These are phyloP conservation scores for Priceomyces medius DNA, from an alignment of 805 yeast genomes.

Conservation along the genomic window DNA sequence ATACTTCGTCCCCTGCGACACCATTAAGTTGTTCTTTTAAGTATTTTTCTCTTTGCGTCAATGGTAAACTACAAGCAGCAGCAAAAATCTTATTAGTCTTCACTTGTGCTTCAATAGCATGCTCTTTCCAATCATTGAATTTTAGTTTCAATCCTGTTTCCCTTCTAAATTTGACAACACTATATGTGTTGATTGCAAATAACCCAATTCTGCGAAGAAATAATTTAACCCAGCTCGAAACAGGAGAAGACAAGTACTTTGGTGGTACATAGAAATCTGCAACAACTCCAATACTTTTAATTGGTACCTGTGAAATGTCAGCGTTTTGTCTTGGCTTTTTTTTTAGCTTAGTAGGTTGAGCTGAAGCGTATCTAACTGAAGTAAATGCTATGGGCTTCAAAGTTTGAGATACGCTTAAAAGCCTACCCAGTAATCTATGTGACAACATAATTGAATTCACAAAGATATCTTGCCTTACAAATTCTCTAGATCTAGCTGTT, in stretches of 20 bases:
- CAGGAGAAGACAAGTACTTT: constrained; percentile 20
- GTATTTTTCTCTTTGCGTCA: constrained; percentile 38
- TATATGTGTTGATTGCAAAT: constrained; percentile 64
- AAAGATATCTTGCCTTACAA: too few relatives aligned
- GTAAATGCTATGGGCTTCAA: background rate
- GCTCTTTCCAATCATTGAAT: constrained; percentile 83
- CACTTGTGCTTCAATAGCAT: constrained; percentile 73
- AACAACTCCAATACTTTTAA: constrained; percentile 39
- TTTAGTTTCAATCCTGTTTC: constrained; percentile 44
- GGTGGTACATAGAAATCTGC: constrained; percentile 47
- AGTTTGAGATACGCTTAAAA: background rate
- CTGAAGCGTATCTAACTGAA: background rate
- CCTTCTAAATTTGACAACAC: constrained; percentile 45
- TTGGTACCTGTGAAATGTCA: constrained; percentile 38
- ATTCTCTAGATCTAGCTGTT: too few relatives aligned
- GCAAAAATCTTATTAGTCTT: constrained; percentile 84
- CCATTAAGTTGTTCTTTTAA: constrained; percentile 41
- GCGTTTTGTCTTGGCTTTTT: constrained; percentile 19
- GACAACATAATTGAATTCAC: background rate
- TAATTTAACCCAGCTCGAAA: constrained; percentile 43
- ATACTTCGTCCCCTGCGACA: constrained; percentile 33
- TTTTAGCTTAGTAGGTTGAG: constrained; percentile 8
- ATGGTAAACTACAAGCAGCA: constrained; percentile 34
- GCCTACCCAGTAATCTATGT: background rate
- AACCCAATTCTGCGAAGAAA: constrained; percentile 62